These are phyloP conservation scores for Jaapia argillacea DNA, from an alignment of 768 basidiomycete genomes.

Conservation along the genomic window DNA sequence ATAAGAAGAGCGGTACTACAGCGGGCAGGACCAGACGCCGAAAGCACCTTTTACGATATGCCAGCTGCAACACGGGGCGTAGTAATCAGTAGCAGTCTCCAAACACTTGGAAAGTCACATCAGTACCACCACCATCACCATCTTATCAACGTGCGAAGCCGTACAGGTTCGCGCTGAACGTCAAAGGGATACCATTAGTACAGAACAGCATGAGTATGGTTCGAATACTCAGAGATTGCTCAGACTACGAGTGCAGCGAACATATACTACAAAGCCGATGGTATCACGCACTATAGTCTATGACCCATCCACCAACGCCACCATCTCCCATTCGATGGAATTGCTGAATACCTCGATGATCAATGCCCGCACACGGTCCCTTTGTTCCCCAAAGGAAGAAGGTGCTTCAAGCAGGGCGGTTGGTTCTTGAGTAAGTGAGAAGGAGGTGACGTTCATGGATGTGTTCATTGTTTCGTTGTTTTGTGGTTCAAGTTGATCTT, in stretches of 20 bases:
- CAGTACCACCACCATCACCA: background rate
- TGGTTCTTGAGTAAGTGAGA: conserved; percentile 22
- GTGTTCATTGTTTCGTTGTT: conserved; percentile 22
- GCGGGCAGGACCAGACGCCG: background rate
- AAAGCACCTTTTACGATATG: background rate
- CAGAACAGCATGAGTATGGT: conserved; percentile 22
- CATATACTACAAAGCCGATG: conserved; percentile 10
- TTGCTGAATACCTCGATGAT: conserved; percentile 25
- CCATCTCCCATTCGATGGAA: conserved; percentile 21
- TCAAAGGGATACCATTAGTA: conserved; percentile 24
- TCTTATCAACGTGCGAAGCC: background rate
- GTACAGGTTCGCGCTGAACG: conserved; percentile 19
- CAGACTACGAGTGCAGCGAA: conserved; percentile 16
- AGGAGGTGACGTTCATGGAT: conserved; percentile 25
- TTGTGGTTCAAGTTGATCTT: conserved; percentile 22
- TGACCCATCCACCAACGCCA: conserved; percentile 19
- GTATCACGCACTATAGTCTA: conserved; percentile 17
- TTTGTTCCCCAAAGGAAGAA: conserved; percentile 11
- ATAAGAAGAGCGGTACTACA: too few species aligned
- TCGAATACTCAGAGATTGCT: conserved; percentile 24
- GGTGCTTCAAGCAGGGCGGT: conserved; percentile 2
- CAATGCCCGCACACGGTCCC: conserved; percentile 20
- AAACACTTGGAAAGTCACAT: background rate
- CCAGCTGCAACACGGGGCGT: background rate
- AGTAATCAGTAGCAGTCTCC: background rate